A percentile compares a stretch with the other conserved stretches of the same genome.
Conservation (phyloP, 2,329 filamentous ascomycete genomes). For the Cladosporium sphaerospermum region DNA sequence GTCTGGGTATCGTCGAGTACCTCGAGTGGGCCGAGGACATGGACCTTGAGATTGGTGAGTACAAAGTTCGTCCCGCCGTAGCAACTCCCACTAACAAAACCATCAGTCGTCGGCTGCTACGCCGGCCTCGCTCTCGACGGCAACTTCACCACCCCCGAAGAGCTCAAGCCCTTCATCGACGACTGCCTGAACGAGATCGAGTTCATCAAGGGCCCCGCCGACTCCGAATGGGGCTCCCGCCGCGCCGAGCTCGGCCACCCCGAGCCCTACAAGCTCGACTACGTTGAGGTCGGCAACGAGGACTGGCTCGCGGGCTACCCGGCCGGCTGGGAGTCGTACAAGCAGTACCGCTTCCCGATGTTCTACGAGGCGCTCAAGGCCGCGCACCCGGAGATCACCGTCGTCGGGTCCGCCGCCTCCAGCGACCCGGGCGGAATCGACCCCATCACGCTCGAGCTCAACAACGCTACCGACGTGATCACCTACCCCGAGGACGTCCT, state of each 20-base stretch:
- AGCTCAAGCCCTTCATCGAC: conserved; percentile 50
- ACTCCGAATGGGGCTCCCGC: conserved; percentile 50
- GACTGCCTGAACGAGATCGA: conserved; percentile 57
- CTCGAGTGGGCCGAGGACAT: conserved; percentile 46
- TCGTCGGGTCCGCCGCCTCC: conserved; percentile 40
- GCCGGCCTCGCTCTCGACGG: conserved; percentile 37
- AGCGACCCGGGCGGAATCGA: conserved; percentile 16
- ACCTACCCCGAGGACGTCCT: conserved; percentile 15
- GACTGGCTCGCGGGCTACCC: conserved; percentile 44
- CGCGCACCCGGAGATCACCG: conserved; percentile 49
- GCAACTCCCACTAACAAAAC: conserved; percentile 19
- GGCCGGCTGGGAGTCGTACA: conserved; percentile 18
- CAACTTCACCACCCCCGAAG: conserved; percentile 39
- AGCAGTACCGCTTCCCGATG: conserved; percentile 48
- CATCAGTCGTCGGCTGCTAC: conserved; percentile 19
- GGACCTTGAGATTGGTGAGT: conserved; percentile 7
- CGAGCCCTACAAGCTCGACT: conserved; percentile 53
- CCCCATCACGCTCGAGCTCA: conserved; percentile 9
- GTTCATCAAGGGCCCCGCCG: conserved; percentile 46
- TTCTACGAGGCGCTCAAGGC: conserved; percentile 54
- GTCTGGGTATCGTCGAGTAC: conserved; percentile 56
- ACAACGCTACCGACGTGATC: conserved; percentile 7
- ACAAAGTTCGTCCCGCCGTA: conserved; percentile 19
- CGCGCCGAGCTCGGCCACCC: conserved; percentile 55
- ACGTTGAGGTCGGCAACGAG: conserved; percentile 62